These are phyloP conservation scores for Nemania abortiva DNA, from an alignment of 2,329 filamentous ascomycete species.

Conservation along the genomic window DNA sequence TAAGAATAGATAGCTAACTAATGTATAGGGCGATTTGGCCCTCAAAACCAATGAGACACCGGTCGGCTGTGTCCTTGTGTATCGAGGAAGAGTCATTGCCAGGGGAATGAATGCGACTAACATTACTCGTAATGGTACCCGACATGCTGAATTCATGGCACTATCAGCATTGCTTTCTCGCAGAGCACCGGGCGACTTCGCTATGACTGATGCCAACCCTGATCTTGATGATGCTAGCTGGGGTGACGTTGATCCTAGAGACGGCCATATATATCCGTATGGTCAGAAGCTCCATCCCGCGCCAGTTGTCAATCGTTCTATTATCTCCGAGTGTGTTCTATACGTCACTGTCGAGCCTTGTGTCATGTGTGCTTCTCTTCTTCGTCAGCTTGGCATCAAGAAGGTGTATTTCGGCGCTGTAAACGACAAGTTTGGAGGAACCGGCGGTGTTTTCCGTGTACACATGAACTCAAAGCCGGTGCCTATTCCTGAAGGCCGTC, in stretches of 20 bases:
- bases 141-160: conserved; percentile 95
- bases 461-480: conserved; percentile 71
- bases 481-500: conserved; percentile 42
- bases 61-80: conserved; percentile 94
- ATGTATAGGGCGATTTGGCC: conserved; percentile 80
- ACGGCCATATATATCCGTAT: conserved; percentile 70
- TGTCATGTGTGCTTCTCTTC: conserved; percentile 96
- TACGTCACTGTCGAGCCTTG: conserved; percentile 99
- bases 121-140: conserved; percentile 87
- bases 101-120: conserved; percentile 98
- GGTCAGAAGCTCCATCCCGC: conserved; percentile 69
- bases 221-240: conserved; percentile 57
- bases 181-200: conserved; percentile 48
- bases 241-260: conserved; percentile 65
- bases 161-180: conserved; percentile 69
- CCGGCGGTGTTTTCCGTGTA: conserved; percentile 90
- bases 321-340: conserved; percentile 79
- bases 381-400: conserved; percentile 88
- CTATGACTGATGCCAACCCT: conserved; percentile 42
- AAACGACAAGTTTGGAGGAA: conserved; percentile 97
- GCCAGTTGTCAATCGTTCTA: conserved; percentile 71
- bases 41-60: conserved; percentile 91
- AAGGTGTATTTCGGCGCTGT: conserved; percentile 94
- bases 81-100: conserved; percentile 82
- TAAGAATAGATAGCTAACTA: conserved; percentile 43